Conservation (phyloP, 2,329 filamentous ascomycete species). For the Cordyceps cateniannulata region DNA sequence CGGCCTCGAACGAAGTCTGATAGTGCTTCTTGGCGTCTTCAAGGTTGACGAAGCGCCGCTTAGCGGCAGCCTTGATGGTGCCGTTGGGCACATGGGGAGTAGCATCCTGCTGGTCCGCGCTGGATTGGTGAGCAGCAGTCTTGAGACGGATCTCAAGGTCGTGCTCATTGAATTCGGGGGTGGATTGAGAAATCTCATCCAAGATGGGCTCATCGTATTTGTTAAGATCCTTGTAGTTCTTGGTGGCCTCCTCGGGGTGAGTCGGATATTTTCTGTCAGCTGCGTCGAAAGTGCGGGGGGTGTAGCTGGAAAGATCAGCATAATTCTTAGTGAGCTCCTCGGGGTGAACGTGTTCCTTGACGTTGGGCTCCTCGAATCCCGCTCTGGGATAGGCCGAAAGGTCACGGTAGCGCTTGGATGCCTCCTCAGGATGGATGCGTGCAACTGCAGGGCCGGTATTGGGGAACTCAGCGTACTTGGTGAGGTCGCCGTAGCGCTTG, state of each 20-base stretch:
- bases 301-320: slow-evolving; percentile 36
- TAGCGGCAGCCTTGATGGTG: slow-evolving; percentile 1
- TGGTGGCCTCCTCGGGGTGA: slow-evolving; percentile 25
- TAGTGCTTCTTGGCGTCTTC: slow-evolving; percentile 11
- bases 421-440: slow-evolving; percentile 24
- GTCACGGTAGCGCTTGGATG: slow-evolving; percentile 29
- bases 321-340: slow-evolving; percentile 34
- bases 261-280: slow-evolving; percentile 20
- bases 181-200: slow-evolving; percentile 13
- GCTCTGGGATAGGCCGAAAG: slow-evolving; percentile 24
- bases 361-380: slow-evolving; percentile 24
- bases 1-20: slow-evolving; percentile 6
- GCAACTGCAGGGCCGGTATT: slow-evolving; percentile 20
- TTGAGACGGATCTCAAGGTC: neutral
- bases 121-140: slow-evolving; percentile 7
- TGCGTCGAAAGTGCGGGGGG: slow-evolving; percentile 24
- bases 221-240: slow-evolving; percentile 21
- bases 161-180: neutral
- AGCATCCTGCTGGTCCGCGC: neutral
- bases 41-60: slow-evolving; percentile 6
- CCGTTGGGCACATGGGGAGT: neutral
- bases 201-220: slow-evolving; percentile 20
- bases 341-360: slow-evolving; percentile 25
- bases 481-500: slow-evolving; percentile 29
- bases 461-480: slow-evolving; percentile 25